Conservation (phyloP, 2,329 filamentous ascomycete genomes). For the Cordyceps pruinosa region DNA sequence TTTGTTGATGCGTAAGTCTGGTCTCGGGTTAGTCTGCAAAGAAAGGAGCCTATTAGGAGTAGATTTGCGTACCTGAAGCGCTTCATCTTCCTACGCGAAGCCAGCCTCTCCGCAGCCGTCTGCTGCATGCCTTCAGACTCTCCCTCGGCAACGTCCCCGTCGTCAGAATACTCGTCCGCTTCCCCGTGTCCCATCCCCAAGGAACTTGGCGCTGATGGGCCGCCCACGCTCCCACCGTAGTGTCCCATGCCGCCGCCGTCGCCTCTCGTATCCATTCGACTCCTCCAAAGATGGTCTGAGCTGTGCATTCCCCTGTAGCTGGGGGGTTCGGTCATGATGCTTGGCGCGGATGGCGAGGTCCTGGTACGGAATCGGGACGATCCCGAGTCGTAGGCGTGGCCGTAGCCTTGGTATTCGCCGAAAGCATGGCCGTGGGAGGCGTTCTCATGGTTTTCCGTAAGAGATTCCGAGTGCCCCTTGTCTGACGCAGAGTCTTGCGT, state of each 20-base stretch:
- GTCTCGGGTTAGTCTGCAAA: not conserved
- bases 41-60: not conserved
- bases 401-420: constrained; percentile 4
- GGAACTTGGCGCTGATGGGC: not conserved
- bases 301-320: not conserved
- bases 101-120: constrained; percentile 50
- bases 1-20: constrained; percentile 92
- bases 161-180: constrained; percentile 7
- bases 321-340: constrained; percentile 3
- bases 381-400: constrained; percentile 1
- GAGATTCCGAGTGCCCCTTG: not conserved
- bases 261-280: not conserved
- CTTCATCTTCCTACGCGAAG: constrained; percentile 63
- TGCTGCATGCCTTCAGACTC: constrained; percentile 22
- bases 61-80: constrained; percentile 56
- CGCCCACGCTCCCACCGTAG: not conserved
- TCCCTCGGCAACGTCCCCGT: constrained; percentile 9
- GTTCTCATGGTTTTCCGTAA: not conserved
- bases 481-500: constrained; percentile 3
- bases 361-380: constrained; percentile 9
- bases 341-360: constrained; percentile 9
- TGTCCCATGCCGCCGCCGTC: not conserved
- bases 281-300: constrained; percentile 7
- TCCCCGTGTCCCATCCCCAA: constrained; percentile 3
- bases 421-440: not conserved